Evolutionary conservation across 1,284 basidiomycete species (phyloP).

Genomic region (Cutaneotrichosporon cavernicola): DNA sequence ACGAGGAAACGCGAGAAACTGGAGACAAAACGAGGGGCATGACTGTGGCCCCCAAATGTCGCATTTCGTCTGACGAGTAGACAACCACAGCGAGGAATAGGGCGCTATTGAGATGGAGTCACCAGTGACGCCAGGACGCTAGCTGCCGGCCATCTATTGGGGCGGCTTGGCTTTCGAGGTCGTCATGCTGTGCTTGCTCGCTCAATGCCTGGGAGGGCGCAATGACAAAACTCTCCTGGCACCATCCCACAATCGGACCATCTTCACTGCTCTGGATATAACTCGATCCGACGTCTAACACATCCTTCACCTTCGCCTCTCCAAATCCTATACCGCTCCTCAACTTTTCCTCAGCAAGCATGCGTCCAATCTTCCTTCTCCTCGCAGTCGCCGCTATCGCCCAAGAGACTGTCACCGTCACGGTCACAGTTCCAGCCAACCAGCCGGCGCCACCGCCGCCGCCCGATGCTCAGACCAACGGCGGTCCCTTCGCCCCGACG

Average conservation of each 20-base stretch:
- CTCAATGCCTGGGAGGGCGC: not conserved
- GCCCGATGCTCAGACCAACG: not conserved
- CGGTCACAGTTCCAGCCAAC: not conserved
- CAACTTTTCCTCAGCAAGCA: not conserved
- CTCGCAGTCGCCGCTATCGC: not conserved
- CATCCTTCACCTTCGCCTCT: not conserved
- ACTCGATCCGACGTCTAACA: not conserved
- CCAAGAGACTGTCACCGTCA: not conserved
- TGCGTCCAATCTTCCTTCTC: not conserved
- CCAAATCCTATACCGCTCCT: too few relatives aligned
- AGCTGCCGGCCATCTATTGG: too few relatives aligned
- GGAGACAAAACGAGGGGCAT: too few relatives aligned
- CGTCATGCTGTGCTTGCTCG: not conserved
- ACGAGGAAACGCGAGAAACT: too few relatives aligned
- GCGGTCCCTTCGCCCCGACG: not conserved
- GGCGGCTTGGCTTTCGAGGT: not conserved
- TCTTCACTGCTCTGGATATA: not conserved
- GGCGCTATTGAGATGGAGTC: too few relatives aligned
- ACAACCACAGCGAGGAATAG: too few relatives aligned
- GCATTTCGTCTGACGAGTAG: too few relatives aligned
- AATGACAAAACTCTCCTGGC: too few relatives aligned
- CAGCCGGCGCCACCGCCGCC: not conserved
- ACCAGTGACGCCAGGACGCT: too few relatives aligned
- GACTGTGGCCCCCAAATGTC: too few relatives aligned
- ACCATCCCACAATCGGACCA: not conserved